These are phyloP conservation scores for Leccinum variicolor DNA, from an alignment of 768 basidiomycete species.

Conservation along the genomic window DNA sequence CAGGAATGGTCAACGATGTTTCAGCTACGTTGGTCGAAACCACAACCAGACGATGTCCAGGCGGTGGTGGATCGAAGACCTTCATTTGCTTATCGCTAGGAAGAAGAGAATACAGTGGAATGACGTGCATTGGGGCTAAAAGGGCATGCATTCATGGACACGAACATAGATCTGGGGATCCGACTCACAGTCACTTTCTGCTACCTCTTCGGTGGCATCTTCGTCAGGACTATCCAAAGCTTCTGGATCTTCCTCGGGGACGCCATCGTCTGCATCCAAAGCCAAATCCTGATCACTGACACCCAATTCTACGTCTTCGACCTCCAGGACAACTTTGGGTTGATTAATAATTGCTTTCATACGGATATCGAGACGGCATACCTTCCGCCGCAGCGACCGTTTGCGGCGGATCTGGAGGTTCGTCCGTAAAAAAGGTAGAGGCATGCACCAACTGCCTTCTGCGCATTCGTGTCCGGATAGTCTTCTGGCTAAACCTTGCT, in stretches of 20 bases:
- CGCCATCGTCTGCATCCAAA: constrained; percentile 63
- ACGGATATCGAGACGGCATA: background rate
- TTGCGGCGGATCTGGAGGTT: constrained; percentile 13
- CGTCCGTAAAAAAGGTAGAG: constrained; percentile 28
- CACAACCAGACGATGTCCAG: constrained; percentile 81
- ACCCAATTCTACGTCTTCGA: constrained; percentile 78
- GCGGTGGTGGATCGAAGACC: constrained; percentile 84
- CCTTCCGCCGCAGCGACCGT: constrained; percentile 20
- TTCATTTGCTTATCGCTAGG: constrained; percentile 93
- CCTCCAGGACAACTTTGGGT: constrained; percentile 64
- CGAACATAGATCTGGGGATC: constrained; percentile 3
- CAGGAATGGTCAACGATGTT: constrained; percentile 95
- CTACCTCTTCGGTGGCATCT: constrained; percentile 48
- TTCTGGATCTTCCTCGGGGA: constrained; percentile 66
- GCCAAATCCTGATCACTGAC: constrained; percentile 47
- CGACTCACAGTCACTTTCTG: constrained; percentile 63
- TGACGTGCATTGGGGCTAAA: constrained; percentile 87
- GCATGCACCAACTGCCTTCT: constrained; percentile 26
- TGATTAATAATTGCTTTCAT: background rate
- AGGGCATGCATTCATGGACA: background rate
- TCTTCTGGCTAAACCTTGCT: constrained; percentile 67
- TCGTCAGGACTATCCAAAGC: constrained; percentile 75
- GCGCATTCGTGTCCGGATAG: constrained; percentile 51
- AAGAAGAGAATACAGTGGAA: constrained; percentile 91
- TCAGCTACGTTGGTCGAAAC: constrained; percentile 97